Evolutionary conservation across 2,329 filamentous ascomycete species (phyloP).

Genomic region (Coniochaeta prunicola): DNA sequence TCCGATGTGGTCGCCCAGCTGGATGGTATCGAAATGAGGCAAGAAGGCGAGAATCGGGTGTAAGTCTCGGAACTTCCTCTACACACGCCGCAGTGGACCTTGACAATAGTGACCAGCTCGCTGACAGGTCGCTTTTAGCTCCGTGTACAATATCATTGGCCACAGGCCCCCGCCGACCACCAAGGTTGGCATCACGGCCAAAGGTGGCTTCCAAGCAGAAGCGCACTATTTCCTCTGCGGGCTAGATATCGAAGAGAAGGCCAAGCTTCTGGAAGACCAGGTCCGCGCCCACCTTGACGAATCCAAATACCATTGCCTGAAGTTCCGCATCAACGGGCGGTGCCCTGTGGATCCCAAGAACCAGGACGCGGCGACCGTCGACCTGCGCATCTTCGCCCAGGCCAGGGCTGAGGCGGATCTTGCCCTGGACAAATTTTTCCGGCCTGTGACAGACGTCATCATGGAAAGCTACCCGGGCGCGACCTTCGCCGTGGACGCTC

Average conservation of each 20-base stretch:
- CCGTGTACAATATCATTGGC: too few relatives aligned
- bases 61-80: too few relatives aligned
- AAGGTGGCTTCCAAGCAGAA: background rate
- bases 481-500: background rate
- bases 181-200: conserved; percentile 1
- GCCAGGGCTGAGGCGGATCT: conserved; percentile 21
- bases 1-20: conserved; percentile 24
- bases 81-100: too few relatives aligned
- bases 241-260: conserved; percentile 13
- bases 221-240: conserved; percentile 4
- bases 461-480: conserved; percentile 16
- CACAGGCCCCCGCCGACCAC: background rate
- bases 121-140: too few relatives aligned
- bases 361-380: conserved; percentile 26
- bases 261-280: conserved; percentile 11
- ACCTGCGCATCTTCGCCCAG: conserved; percentile 29
- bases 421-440: conserved; percentile 9
- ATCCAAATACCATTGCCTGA: conserved; percentile 17
- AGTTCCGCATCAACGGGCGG: conserved; percentile 16
- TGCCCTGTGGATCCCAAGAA: conserved; percentile 18
- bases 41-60: conserved; percentile 29
- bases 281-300: conserved; percentile 10
- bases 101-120: too few relatives aligned
- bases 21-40: conserved; percentile 36
- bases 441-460: conserved; percentile 14